Evolutionary conservation across 2,329 filamentous ascomycete species (phyloP), one percentile per base, ranked within the genome.

Genomic region (Didymella lethalis): DNA sequence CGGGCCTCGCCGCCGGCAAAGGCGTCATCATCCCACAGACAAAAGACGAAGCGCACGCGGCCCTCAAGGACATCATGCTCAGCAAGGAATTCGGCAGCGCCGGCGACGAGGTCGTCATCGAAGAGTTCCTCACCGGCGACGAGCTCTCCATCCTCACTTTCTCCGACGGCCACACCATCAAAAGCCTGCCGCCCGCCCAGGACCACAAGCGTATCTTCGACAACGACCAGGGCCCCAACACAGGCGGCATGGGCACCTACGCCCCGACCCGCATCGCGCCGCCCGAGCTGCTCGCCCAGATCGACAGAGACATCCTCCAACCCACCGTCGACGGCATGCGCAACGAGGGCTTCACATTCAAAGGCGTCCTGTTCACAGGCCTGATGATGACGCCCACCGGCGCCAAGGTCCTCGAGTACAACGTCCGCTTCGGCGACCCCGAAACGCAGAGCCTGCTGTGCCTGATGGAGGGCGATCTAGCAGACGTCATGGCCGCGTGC

Each of bases 181-280:
- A 87, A 73, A 92, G 90, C 8, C 83, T 98, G 10, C 94, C 94
- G 5, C 90, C 95, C 0, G 94, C 94, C 1, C 95, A 99, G 78
- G 95, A 98, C 77, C 95, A 99, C 83, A 98, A 99, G 85, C 87
- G 93, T 62, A 93, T 96, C 64, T 91, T 90, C 52, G 95, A 99
- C 71, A 92, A 91, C 54, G 94, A 98, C 74, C 84, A 86, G 48
- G 95, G 95, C 1, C 91, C 93, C 36, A 98, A 98, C 80, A 98
- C 95, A 2, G 95, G 94, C 59, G 95, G 95, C 40, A 98, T 98
- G 95, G 95, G 95, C 50, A 97, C 93, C 75, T 98, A 98, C 78
- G 93, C 93, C 16, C 96, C 93, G 1, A 90, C 82, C 7, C 77
- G 73, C 36, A 80, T 78, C 26, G 81, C 81, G 16, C 80, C 78